Conservation (phyloP, 306 rosid species). For the Oxytropis ochrocephala region DNA sequence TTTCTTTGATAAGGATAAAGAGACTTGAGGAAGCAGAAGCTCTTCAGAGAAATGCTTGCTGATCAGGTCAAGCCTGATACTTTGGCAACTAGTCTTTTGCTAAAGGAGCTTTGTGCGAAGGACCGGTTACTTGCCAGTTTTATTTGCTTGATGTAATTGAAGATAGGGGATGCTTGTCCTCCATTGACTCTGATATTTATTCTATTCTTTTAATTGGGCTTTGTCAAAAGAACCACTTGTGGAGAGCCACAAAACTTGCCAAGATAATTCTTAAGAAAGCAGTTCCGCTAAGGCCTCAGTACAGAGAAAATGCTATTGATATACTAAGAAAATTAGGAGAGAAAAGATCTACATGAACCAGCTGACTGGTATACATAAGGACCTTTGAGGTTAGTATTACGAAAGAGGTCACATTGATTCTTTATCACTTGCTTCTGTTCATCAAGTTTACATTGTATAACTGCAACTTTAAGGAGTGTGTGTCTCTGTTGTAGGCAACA, state of each 20-base stretch:
- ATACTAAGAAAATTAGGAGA: constrained; percentile 46
- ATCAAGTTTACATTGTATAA: not conserved
- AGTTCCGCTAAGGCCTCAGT: constrained; percentile 37
- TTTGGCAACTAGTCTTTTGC: constrained; percentile 54
- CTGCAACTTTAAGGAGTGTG: not conserved
- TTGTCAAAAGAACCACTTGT: constrained; percentile 37
- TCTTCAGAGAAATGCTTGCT: constrained; percentile 58
- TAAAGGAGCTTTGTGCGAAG: constrained; percentile 50
- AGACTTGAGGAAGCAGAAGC: constrained; percentile 53
- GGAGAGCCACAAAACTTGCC: constrained; percentile 58
- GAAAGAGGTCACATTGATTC: not conserved
- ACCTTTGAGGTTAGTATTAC: not conserved
- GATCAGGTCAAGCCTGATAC: constrained; percentile 47
- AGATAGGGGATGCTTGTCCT: constrained; percentile 36
- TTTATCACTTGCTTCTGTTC: not conserved
- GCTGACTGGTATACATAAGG: constrained; percentile 17
- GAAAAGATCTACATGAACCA: constrained; percentile 38
- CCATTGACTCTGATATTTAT: constrained; percentile 61
- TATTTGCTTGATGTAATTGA: constrained; percentile 56
- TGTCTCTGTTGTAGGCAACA: not conserved
- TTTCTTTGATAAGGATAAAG: constrained; percentile 44
- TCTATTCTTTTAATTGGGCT: constrained; percentile 58
- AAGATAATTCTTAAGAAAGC: constrained; percentile 59
- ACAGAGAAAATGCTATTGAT: constrained; percentile 29
- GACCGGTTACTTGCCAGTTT: constrained; percentile 54